Percentiles rank a stretch among this genome's conserved stretches.
phyloP scores from a whole-genome alignment of 129 eudicot species.

The Deinandra increscens region DNA sequence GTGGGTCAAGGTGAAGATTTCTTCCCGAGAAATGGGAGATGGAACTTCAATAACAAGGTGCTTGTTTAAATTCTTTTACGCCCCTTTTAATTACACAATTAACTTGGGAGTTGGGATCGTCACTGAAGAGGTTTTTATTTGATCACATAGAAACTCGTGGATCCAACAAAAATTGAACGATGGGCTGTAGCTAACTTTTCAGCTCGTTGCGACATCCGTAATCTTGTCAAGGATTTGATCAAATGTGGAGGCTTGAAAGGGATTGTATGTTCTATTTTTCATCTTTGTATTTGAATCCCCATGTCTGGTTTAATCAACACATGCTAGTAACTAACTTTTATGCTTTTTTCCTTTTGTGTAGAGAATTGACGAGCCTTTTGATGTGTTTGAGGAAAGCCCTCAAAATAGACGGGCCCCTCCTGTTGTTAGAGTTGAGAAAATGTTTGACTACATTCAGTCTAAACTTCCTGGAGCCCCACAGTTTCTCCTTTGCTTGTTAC shows the following conservation, averaged over 20 bases:
- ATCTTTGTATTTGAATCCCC: neutral
- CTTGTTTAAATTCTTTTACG: neutral
- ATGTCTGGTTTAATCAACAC: neutral
- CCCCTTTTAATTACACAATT: neutral
- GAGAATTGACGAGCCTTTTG: slow-evolving; percentile 56
- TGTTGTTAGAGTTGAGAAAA: slow-evolving; percentile 71
- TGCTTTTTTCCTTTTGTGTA: neutral
- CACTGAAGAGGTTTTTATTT: neutral
- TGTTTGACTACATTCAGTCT: slow-evolving; percentile 61
- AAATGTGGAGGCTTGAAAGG: slow-evolving; percentile 66
- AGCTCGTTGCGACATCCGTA: slow-evolving; percentile 58
- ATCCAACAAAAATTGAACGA: slow-evolving; percentile 52
- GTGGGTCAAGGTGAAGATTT: slow-evolving; percentile 72
- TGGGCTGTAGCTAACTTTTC: slow-evolving; percentile 93
- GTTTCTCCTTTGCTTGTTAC: slow-evolving; percentile 71
- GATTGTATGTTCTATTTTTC: slow-evolving; percentile 46
- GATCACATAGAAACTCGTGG: slow-evolving; percentile 53
- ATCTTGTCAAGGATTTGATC: slow-evolving; percentile 46
- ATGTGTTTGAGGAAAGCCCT: slow-evolving; percentile 70
- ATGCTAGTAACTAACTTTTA: neutral
- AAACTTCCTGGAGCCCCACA: slow-evolving; percentile 76
- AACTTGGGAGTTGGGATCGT: neutral
- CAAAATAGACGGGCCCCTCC: slow-evolving; percentile 78
- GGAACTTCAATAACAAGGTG: slow-evolving; percentile 81
- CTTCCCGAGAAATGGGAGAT: slow-evolving; percentile 67